These are phyloP conservation scores for barley (Hordeum vulgare) DNA, from an alignment of 176 grass and related monocot species.

Conservation along the genomic window MorexV3_pseudomolecules_assembly NC_058519.1:568866629-568867128, in stretches of 20 bases:
- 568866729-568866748: background rate
- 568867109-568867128: slow-evolving; percentile 6
- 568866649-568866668: background rate
- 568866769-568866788: slow-evolving; percentile 8
- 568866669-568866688: background rate
- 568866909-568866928: no score
- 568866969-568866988: background rate
- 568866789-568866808: slow-evolving; percentile 7
- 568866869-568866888: background rate
- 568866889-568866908: no score
- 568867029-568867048: background rate
- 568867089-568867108: background rate
- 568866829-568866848: background rate
- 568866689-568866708: slow-evolving; percentile 1
- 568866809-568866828: slow-evolving; percentile 5
- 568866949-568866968: background rate
- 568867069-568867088: background rate
- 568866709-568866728: background rate
- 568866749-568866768: background rate
- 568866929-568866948: no score
- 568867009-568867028: background rate
- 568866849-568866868: background rate
- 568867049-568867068: background rate
- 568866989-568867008: background rate
- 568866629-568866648: slow-evolving; percentile 6